Evolutionary conservation across 2,329 filamentous ascomycete genomes (phyloP).

Genomic region (Diaporthe sp.): DNA sequence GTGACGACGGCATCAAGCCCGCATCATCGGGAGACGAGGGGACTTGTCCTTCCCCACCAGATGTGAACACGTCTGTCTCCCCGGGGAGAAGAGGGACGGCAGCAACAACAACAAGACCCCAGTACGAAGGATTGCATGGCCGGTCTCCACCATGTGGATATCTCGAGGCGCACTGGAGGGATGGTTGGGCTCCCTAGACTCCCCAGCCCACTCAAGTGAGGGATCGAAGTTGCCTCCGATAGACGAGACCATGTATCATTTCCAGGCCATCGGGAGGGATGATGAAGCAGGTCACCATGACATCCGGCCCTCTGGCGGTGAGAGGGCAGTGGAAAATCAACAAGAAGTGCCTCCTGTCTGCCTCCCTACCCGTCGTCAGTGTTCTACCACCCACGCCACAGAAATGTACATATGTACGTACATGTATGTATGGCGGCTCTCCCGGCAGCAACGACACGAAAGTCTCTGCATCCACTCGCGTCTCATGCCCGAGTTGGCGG

Average conservation of each 20-base stretch:
- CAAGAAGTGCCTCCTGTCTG: neutral
- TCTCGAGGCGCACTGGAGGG: neutral
- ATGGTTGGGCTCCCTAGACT: neutral
- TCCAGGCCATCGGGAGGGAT: neutral
- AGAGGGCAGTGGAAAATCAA: neutral
- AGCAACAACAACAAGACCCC: neutral
- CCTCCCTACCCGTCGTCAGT: neutral
- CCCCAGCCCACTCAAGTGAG: neutral
- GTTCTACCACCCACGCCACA: neutral
- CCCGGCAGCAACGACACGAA: no score
- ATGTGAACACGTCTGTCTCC: neutral
- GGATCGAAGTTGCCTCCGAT: neutral
- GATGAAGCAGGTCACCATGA: neutral
- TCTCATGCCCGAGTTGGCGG: neutral
- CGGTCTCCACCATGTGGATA: neutral
- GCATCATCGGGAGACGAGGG: neutral
- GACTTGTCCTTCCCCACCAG: neutral
- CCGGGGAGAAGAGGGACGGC: neutral
- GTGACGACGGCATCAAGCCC: constrained; percentile 2
- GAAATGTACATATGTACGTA: neutral
- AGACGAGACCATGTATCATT: neutral
- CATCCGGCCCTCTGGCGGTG: neutral
- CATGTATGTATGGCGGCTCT: neutral
- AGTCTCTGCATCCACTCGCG: neutral
- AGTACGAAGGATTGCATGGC: neutral